These are phyloP conservation scores for Solanum appendiculatum DNA, from an alignment of 257 asterid species.

Conservation along the genomic window DNA sequence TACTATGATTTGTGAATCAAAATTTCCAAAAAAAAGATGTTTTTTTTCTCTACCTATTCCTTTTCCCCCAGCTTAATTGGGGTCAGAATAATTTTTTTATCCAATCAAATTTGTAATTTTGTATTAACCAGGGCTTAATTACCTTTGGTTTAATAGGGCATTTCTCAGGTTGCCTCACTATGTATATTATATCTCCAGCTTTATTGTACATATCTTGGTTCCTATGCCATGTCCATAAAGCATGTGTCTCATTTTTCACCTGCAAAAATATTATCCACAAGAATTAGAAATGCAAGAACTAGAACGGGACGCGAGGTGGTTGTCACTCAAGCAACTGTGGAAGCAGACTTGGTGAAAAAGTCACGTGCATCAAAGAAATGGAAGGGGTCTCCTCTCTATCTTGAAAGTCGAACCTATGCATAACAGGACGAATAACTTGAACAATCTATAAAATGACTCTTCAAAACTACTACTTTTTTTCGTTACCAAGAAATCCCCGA, in stretches of 20 bases:
- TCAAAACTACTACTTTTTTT: background rate
- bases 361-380: background rate
- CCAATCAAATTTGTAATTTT: background rate
- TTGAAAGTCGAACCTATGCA: background rate
- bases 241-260: conserved; percentile 86
- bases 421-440: background rate
- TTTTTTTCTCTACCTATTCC: background rate
- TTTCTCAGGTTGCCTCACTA: conserved; percentile 70
- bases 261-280: conserved; percentile 8
- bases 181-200: conserved; percentile 70
- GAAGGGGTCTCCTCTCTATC: background rate
- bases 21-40: background rate
- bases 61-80: background rate
- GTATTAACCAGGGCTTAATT: conserved; percentile 5
- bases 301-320: background rate
- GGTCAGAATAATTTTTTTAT: background rate
- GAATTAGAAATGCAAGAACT: background rate
- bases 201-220: conserved; percentile 74
- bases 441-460: background rate
- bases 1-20: background rate
- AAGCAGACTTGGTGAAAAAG: background rate
- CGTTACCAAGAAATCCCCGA: background rate
- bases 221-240: conserved; percentile 95
- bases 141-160: conserved; percentile 49
- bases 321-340: background rate